phyloP scores from a whole-genome alignment of 2,329 filamentous ascomycete species.

The Bimuria novae-zelandiae region DNA sequence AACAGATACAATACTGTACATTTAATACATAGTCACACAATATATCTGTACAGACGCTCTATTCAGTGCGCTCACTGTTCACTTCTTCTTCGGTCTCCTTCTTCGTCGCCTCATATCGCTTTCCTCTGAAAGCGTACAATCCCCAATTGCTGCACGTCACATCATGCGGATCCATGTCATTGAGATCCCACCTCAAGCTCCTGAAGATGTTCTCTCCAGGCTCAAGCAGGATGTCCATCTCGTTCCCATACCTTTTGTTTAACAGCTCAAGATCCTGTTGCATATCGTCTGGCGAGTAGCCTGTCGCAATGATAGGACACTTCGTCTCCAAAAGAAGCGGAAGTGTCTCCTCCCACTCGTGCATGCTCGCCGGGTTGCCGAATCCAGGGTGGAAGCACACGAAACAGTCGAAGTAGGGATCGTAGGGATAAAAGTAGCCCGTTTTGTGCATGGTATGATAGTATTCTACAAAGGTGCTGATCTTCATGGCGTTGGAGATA shows the following conservation, averaged over 20 bases:
- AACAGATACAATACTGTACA: constrained; percentile 16
- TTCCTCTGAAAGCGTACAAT: constrained; percentile 94
- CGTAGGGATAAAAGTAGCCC: constrained; percentile 88
- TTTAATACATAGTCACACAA: constrained; percentile 15
- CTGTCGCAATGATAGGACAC: constrained; percentile 89
- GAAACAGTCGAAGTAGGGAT: constrained; percentile 98
- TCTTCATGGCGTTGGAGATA: constrained; percentile 87
- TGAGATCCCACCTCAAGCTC: constrained; percentile 94
- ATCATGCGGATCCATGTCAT: constrained; percentile 92
- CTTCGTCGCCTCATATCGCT: constrained; percentile 78
- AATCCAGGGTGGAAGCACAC: constrained; percentile 96
- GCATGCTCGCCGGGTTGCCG: constrained; percentile 88
- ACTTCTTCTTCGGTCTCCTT: constrained; percentile 52
- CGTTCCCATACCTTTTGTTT: constrained; percentile 78
- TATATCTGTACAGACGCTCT: constrained; percentile 2
- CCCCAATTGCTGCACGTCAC: constrained; percentile 97
- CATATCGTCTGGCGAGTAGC: constrained; percentile 96
- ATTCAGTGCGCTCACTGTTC: constrained; percentile 40
- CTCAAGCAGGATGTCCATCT: constrained; percentile 89
- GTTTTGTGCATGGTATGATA: constrained; percentile 95
- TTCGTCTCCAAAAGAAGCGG: constrained; percentile 93
- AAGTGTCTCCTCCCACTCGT: constrained; percentile 92
- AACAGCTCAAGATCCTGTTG: constrained; percentile 91
- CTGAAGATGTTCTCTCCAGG: constrained; percentile 94
- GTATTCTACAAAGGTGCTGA: constrained; percentile 96